phyloP scores from a whole-genome alignment of 306 rosid genomes.

The Lotus japonicus region DNA sequence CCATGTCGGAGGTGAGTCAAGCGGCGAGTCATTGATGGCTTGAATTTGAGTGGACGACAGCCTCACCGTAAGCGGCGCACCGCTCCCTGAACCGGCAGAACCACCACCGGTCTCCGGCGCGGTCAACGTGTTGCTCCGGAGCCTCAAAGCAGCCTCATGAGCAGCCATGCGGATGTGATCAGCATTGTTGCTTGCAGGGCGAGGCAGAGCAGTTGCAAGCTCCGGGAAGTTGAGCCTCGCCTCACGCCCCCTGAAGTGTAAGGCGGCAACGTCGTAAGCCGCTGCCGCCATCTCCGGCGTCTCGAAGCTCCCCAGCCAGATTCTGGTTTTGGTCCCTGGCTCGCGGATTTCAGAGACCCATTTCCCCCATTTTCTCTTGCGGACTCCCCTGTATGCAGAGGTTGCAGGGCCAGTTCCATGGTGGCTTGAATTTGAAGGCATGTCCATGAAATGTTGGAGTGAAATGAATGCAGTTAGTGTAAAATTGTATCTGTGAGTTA shows the following conservation, averaged over 20 bases:
- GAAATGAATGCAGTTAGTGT: too few species aligned
- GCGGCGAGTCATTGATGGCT: conserved; percentile 48
- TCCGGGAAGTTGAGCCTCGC: conserved; percentile 75
- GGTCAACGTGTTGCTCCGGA: not conserved
- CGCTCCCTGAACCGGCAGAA: not conserved
- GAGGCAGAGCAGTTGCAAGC: conserved; percentile 44
- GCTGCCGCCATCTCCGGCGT: conserved; percentile 84
- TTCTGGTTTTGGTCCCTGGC: conserved; percentile 75
- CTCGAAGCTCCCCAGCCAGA: conserved; percentile 88
- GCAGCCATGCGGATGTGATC: conserved; percentile 85
- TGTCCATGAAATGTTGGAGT: conserved; percentile 21
- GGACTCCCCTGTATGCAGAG: conserved; percentile 73
- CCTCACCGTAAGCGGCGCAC: conserved; percentile 30
- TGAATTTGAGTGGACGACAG: conserved; percentile 48
- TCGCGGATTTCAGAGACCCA: conserved; percentile 97
- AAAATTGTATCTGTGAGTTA: too few species aligned
- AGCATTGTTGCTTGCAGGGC: conserved; percentile 49
- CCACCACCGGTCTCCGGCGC: not conserved
- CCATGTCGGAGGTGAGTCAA: conserved; percentile 47
- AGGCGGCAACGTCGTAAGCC: conserved; percentile 81
- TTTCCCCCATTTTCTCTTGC: conserved; percentile 98
- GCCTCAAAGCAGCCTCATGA: conserved; percentile 61
- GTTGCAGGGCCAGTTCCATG: conserved; percentile 32
- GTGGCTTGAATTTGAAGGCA: conserved; percentile 24
- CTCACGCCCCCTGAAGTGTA: conserved; percentile 62